These are phyloP conservation scores for Fusarium haematococcum DNA, from an alignment of 2,329 filamentous ascomycete genomes.

Conservation along the genomic window DNA sequence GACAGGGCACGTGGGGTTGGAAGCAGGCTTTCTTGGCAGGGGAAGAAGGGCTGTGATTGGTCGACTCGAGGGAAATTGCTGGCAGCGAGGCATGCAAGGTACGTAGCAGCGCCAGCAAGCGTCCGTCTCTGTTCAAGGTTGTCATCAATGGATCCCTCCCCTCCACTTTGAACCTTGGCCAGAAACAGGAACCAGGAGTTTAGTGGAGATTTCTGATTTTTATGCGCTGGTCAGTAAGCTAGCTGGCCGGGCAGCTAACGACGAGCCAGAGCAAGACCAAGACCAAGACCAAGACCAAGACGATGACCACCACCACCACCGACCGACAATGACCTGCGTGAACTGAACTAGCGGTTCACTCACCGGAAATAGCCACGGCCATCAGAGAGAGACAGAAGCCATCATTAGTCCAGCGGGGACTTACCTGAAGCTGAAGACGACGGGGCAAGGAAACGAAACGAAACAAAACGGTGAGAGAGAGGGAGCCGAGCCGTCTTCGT, in stretches of 20 bases:
- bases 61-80: constrained; percentile 20
- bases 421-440: constrained; percentile 35
- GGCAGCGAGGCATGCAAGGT: constrained; percentile 16
- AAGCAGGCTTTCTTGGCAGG: constrained; percentile 37
- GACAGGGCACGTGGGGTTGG: neutral
- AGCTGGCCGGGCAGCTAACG: neutral
- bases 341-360: constrained; percentile 10
- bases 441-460: constrained; percentile 18
- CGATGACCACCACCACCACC: neutral
- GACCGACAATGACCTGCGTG: neutral
- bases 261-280: neutral
- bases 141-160: neutral
- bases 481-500: constrained; percentile 1
- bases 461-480: constrained; percentile 32
- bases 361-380: constrained; percentile 18
- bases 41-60: constrained; percentile 25
- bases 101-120: constrained; percentile 12
- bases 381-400: neutral
- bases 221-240: neutral
- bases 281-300: neutral
- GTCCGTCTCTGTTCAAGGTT: constrained; percentile 4
- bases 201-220: constrained; percentile 16
- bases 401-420: neutral
- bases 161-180: neutral
- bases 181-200: neutral